phyloP scores from a whole-genome alignment of 768 basidiomycete species.

The Pleurotus djamor region DNA sequence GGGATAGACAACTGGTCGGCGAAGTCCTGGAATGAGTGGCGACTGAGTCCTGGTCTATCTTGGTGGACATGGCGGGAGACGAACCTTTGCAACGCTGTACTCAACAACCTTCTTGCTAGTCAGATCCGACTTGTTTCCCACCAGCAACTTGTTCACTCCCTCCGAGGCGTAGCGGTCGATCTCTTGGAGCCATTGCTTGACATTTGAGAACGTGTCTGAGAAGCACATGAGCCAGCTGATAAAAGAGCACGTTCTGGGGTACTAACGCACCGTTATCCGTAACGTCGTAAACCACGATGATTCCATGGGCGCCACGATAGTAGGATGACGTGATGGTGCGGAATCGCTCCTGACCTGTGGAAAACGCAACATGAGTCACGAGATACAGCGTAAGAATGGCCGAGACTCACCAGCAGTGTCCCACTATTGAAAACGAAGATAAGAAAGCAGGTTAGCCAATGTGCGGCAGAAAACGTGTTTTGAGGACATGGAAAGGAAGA shows the following conservation, averaged over 20 bases:
- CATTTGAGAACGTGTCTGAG: slow-evolving; percentile 85
- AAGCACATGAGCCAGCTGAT: slow-evolving; percentile 6
- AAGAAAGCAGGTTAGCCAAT: not conserved
- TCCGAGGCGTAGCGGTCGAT: slow-evolving; percentile 97
- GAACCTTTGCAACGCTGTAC: slow-evolving; percentile 82
- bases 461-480: not conserved
- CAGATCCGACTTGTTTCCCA: slow-evolving; percentile 99
- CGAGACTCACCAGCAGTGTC: slow-evolving; percentile 82
- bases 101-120: slow-evolving; percentile 96
- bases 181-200: slow-evolving; percentile 94
- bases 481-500: not conserved
- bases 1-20: slow-evolving; percentile 92
- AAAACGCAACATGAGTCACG: not conserved
- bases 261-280: slow-evolving; percentile 77
- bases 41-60: not conserved
- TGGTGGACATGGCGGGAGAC: not conserved
- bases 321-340: slow-evolving; percentile 99
- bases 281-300: slow-evolving; percentile 98
- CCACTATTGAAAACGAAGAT: slow-evolving; percentile 58
- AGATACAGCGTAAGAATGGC: not conserved
- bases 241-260: not conserved
- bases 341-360: slow-evolving; percentile 92
- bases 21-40: slow-evolving; percentile 64
- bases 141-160: slow-evolving; percentile 97
- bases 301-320: slow-evolving; percentile 98